Evolutionary conservation across 352 stramenopile species (phyloP).

Genomic region (Aphanomyces cochlioides): DNA sequence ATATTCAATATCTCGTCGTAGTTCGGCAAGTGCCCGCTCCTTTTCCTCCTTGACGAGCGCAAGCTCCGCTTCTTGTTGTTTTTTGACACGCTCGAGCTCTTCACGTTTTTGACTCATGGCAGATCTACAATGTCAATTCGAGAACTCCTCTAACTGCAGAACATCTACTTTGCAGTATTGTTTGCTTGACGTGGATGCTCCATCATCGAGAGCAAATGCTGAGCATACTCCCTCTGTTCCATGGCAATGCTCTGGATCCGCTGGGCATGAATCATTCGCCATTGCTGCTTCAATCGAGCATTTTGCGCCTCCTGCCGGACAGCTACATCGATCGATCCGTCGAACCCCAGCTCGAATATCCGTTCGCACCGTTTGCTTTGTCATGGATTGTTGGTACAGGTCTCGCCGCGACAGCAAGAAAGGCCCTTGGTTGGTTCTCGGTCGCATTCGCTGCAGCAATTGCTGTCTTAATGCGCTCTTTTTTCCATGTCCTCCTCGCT

Average conservation of each 20-base stretch:
- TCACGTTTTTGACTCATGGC: background rate
- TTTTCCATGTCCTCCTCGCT: slow-evolving; percentile 3
- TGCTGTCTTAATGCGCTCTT: background rate
- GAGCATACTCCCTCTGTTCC: slow-evolving; percentile 17
- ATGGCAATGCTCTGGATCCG: slow-evolving; percentile 6
- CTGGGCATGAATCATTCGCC: slow-evolving; percentile 20
- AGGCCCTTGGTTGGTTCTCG: background rate
- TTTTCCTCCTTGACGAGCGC: slow-evolving; percentile 9
- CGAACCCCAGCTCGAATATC: background rate
- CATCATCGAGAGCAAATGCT: slow-evolving; percentile 16
- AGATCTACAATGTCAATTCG: too few species aligned
- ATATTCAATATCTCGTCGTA: slow-evolving; percentile 4
- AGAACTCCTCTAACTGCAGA: too few species aligned
- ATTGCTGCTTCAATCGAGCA: slow-evolving; percentile 19
- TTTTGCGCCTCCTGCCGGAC: slow-evolving; percentile 15
- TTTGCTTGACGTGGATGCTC: background rate
- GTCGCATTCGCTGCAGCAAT: background rate
- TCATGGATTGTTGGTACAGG: slow-evolving; percentile 24
- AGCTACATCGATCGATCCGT: background rate
- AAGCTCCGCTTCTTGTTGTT: slow-evolving; percentile 4
- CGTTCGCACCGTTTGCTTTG: background rate
- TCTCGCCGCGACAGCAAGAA: slow-evolving; percentile 12
- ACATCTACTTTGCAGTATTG: too few species aligned
- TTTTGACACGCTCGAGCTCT: slow-evolving; percentile 19
- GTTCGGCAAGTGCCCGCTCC: background rate